phyloP scores from a whole-genome alignment of 345 rosid species.

The Hibiscus mutabilis region DNA sequence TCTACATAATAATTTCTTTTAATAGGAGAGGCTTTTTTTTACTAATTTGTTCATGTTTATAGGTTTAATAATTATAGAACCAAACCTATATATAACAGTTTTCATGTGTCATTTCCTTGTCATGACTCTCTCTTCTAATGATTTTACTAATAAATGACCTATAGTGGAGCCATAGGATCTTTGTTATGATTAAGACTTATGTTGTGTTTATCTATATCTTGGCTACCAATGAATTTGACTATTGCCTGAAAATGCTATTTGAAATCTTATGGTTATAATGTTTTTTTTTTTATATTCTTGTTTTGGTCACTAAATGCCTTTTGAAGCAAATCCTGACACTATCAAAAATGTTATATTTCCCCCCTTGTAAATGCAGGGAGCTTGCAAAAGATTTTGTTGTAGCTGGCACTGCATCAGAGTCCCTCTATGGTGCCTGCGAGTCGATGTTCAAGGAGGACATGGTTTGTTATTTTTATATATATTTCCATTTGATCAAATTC shows the following conservation, averaged over 20 bases:
- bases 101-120: slow-evolving; percentile 1
- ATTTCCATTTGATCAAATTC: not conserved
- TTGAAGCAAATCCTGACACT: not conserved
- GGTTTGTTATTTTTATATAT: slow-evolving; percentile 41
- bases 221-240: not conserved
- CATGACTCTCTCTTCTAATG: not conserved
- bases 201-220: not conserved
- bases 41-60: not conserved
- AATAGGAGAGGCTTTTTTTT: too few relatives aligned
- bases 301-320: not conserved
- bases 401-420: slow-evolving; percentile 90
- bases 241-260: not conserved
- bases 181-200: not conserved
- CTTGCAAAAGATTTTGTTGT: slow-evolving; percentile 96
- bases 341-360: slow-evolving; percentile 5
- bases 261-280: not conserved
- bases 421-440: slow-evolving; percentile 95
- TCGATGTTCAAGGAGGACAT: slow-evolving; percentile 88
- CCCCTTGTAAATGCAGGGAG: slow-evolving; percentile 45
- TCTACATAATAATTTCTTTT: not conserved
- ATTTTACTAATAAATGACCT: not conserved
- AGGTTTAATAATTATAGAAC: not conserved
- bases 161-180: not conserved
- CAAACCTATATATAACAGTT: not conserved
- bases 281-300: not conserved